These are phyloP conservation scores for Kodamaea leandrae DNA, from an alignment of 805 yeast genomes.

Conservation along the genomic window DNA sequence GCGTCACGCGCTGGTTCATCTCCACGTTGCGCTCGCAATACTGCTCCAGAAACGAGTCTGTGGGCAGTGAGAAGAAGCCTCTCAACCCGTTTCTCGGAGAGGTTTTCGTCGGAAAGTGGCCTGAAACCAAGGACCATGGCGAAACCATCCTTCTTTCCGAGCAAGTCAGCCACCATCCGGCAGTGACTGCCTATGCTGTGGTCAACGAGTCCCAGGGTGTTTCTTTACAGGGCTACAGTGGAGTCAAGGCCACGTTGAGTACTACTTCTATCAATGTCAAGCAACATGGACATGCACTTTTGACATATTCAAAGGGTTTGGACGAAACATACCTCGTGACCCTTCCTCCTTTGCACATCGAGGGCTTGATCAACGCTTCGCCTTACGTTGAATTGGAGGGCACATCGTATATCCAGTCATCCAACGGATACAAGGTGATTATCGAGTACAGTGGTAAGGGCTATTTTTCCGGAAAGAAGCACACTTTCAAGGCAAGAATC, in stretches of 20 bases:
- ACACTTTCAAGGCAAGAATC: conserved; percentile 84
- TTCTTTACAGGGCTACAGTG: conserved; percentile 82
- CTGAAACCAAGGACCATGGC: conserved; percentile 55
- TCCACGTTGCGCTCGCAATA: conserved; percentile 91
- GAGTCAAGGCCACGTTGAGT: conserved; percentile 79
- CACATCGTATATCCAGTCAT: conserved; percentile 76
- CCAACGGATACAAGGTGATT: conserved; percentile 69
- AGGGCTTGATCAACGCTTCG: conserved; percentile 84
- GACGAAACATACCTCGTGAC: conserved; percentile 74
- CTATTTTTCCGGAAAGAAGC: conserved; percentile 92
- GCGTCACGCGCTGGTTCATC: conserved; percentile 87
- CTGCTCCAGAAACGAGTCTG: conserved; percentile 83
- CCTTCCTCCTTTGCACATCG: conserved; percentile 93
- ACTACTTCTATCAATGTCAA: conserved; percentile 76
- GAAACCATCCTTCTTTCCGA: conserved; percentile 80
- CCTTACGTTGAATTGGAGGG: conserved; percentile 96
- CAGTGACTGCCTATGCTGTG: conserved; percentile 89
- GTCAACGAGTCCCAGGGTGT: conserved; percentile 69
- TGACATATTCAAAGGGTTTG: conserved; percentile 54
- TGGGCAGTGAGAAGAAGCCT: conserved; percentile 97
- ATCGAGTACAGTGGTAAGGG: conserved; percentile 91
- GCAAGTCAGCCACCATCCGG: conserved; percentile 97
- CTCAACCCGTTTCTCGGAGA: conserved; percentile 96
- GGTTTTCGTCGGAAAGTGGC: conserved; percentile 87
- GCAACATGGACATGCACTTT: conserved; percentile 88